A percentile compares a stretch with the other conserved stretches of the same genome.
Conservation (phyloP, 164 flowering plant species). For the Nymphaea colorata region DNA sequence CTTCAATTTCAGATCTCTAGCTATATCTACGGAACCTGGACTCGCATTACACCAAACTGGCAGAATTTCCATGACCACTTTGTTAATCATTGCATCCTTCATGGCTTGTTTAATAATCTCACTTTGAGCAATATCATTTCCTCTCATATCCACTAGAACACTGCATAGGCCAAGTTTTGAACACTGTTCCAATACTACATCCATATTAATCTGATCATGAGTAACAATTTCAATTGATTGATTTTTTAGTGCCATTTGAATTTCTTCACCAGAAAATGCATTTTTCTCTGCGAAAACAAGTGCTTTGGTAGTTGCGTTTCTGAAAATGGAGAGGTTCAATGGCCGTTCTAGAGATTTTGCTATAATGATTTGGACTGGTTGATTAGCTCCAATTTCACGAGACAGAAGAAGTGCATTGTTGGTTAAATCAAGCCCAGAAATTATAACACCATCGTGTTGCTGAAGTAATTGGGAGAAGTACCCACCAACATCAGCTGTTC, state of each 20-base stretch:
- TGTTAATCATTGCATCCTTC: slow-evolving; percentile 46
- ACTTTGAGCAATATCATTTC: slow-evolving; percentile 21
- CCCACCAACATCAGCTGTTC: slow-evolving; percentile 48
- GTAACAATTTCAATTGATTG: slow-evolving; percentile 50
- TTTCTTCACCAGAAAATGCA: slow-evolving; percentile 16
- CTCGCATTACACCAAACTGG: slow-evolving; percentile 37
- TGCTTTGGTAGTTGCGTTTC: slow-evolving; percentile 15
- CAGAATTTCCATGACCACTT: slow-evolving; percentile 53
- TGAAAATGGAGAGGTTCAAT: slow-evolving; percentile 11
- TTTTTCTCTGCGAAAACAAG: slow-evolving; percentile 41
- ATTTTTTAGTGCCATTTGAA: slow-evolving; percentile 6
- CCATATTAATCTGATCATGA: slow-evolving; percentile 35
- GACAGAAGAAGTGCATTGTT: slow-evolving; percentile 26
- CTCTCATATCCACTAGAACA: slow-evolving; percentile 55
- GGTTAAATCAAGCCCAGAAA: slow-evolving; percentile 28
- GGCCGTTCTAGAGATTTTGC: slow-evolving; percentile 20
- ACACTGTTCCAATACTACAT: slow-evolving; percentile 47
- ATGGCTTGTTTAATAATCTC: slow-evolving; percentile 40
- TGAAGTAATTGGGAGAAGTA: slow-evolving; percentile 66
- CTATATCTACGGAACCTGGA: slow-evolving; percentile 6
- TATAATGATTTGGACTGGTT: slow-evolving; percentile 46
- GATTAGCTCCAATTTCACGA: slow-evolving; percentile 66
- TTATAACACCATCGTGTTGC: slow-evolving; percentile 61
- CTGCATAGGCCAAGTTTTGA: slow-evolving; percentile 46
- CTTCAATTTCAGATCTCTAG: slow-evolving; percentile 14